Percentiles rank a stretch among this genome's conserved stretches.
Conservation (phyloP, 2,329 filamentous ascomycete genomes). For the Emmonsia crescens region DNA sequence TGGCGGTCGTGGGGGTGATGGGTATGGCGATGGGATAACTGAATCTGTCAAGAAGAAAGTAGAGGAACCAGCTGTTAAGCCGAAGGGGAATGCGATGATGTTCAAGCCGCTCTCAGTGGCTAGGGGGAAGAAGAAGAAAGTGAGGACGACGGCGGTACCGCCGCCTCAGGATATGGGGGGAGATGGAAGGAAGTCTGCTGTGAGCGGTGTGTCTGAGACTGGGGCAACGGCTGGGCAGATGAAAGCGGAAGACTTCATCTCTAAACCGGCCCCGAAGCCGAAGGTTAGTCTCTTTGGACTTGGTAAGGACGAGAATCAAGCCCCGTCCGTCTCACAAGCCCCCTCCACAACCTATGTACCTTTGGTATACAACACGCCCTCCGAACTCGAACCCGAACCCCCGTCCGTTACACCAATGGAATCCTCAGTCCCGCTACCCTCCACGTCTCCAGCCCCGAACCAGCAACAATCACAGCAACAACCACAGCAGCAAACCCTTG, state of each 20-base stretch:
- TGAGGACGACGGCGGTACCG: conserved; percentile 24
- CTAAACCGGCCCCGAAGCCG: conserved; percentile 23
- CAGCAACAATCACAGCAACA: not conserved
- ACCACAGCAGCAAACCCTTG: conserved; percentile 44
- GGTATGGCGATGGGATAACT: conserved; percentile 8
- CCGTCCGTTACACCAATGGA: conserved; percentile 1
- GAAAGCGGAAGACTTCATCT: conserved; percentile 7
- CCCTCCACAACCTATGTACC: conserved; percentile 26
- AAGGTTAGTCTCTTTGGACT: conserved; percentile 37
- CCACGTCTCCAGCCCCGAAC: not conserved
- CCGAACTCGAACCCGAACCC: conserved; percentile 8
- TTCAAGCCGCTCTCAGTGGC: conserved; percentile 83
- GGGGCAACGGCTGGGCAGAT: conserved; percentile 9
- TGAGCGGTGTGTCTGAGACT: conserved; percentile 9
- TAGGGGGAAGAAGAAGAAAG: conserved; percentile 64
- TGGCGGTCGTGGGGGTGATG: conserved; percentile 3
- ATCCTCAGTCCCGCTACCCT: conserved; percentile 5
- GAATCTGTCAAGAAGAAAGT: conserved; percentile 16
- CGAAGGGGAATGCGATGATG: conserved; percentile 69
- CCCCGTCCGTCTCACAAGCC: conserved; percentile 7
- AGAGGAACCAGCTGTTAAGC: conserved; percentile 33
- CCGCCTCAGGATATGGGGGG: conserved; percentile 14
- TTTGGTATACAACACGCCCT: conserved; percentile 26
- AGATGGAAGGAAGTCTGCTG: conserved; percentile 8
- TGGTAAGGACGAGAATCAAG: conserved; percentile 20